Evolutionary conservation across 768 basidiomycete genomes (phyloP), one percentile per base, ranked within the genome.

Genomic region (Amanita polypyramis): DNA sequence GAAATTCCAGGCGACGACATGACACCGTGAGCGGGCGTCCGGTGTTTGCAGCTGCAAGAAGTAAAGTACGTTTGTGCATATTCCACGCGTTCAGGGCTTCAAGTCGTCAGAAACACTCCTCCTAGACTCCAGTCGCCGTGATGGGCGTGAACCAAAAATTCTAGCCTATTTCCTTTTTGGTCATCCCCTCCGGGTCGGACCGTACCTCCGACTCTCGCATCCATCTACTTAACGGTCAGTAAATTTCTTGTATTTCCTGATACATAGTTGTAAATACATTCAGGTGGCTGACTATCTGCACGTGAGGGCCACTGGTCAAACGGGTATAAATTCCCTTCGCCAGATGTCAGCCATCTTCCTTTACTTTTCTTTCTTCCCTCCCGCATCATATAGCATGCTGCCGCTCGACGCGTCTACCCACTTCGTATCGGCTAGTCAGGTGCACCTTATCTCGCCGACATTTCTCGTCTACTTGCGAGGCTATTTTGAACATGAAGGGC

Each of bases 241-340:
- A n/a, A n/a, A n/a, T n/a, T n/a, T n/a, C n/a, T n/a, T n/a, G n/a
- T n/a, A n/a, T n/a, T n/a, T n/a, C n/a, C n/a, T n/a, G n/a, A n/a
- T n/a, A n/a, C n/a, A n/a, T n/a, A n/a, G n/a, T n/a, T n/a, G n/a
- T n/a, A n/a, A n/a, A n/a, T n/a, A n/a, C n/a, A n/a, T n/a, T n/a
- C n/a, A n/a, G n/a, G 25, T 27, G 25, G 25, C 34, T 14, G 19
- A 37, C 36, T 5, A 36, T 37, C 19, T 1, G 15, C 36, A 37
- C 36, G 36, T 37, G n/a, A 5, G 20, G 20, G 6, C 17, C 36
- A 37, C 21, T 27, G 3, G 25, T 27, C 25, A 27, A 7, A 37
- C 19, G 19, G n/a, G 36, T 37, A 37, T 37, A 37, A 37, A 20
- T 37, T 37, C 23, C 23, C 4, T 20, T 37, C 36, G 36, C 64